Base-by-base conservation (phyloP, 2,329 filamentous ascomycete genomes). In the Tympanopsis confertula region DNA sequence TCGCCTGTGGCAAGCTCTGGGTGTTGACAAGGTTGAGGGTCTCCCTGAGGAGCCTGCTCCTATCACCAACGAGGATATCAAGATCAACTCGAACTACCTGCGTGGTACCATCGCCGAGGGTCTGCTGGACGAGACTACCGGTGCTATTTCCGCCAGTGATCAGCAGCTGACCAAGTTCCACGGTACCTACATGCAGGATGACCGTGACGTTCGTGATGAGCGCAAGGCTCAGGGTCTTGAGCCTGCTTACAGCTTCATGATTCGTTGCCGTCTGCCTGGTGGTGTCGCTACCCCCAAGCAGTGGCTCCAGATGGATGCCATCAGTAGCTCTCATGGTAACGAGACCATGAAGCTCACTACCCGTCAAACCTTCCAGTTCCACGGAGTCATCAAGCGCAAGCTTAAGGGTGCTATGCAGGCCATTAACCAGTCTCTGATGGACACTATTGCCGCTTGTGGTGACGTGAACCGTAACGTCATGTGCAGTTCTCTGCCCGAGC, bases 331-430 rank as follows among this genome's bases (percentile, higher is more conserved):
- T 39, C 80, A 93, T 42, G 91, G 91, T 49, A 98, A 98, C 56
- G 83, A 95, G 68, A 98, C 91, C 30, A 96, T 98, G 88, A 98
- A 98, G 69, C 73, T 98, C 52, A 98, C 91, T 3, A 98, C 91
- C 2, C 74, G 91, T 47, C 91, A 98, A 61, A 98, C 91, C 5
- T 98, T 98, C 78, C 91, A 98, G 64, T 98, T 98, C 71, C 91
- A 98, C 59, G 91, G 91, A 49, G 78, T 98, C 24, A 78, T 98
- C 56, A 98, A 98, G 73, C 82, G 83, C 48, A 95, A 96, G 69
- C 79, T 98, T 43, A 87, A 86, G 66, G 80, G 85, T 15, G 91
- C 91, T 24, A 98, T 98, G 91, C 86, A 88, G 55, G 86, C 84
- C 45, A 98, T 98, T 66, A 98, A 98, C 70, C 79, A 78, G 50